These are phyloP conservation scores for Chlamydomonas urium DNA, from an alignment of 139 green algal species.

Conservation along the genomic window DNA sequence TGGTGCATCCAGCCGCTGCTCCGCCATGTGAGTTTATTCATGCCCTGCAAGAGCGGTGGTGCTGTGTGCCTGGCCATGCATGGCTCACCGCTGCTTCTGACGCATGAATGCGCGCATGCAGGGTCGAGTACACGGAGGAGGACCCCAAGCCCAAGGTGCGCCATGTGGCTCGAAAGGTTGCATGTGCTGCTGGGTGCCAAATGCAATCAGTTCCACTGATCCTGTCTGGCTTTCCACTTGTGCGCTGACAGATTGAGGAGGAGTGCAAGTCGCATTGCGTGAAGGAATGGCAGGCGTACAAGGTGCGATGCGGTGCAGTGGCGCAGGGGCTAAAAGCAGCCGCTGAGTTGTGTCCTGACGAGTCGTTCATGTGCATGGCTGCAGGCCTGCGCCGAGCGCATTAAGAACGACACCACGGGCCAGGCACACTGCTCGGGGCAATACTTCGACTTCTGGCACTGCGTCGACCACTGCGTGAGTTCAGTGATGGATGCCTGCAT, in stretches of 20 bases:
- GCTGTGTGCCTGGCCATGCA: too few species aligned
- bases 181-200: not conserved
- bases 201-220: not conserved
- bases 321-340: not conserved
- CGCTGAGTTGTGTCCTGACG: not conserved
- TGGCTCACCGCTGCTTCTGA: too few species aligned
- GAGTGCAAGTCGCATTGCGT: slow-evolving; percentile 59
- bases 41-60: too few species aligned
- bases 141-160: slow-evolving; percentile 55
- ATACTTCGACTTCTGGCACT: slow-evolving; percentile 78
- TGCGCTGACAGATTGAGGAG: slow-evolving; percentile 49
- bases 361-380: not conserved
- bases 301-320: slow-evolving; percentile 21
- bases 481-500: not conserved
- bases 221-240: not conserved
- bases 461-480: slow-evolving; percentile 69
- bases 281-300: slow-evolving; percentile 49
- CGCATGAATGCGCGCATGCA: slow-evolving; percentile 17
- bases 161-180: too few species aligned
- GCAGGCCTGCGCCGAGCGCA: slow-evolving; percentile 65
- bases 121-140: slow-evolving; percentile 56
- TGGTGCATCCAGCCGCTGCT: too few species aligned
- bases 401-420: slow-evolving; percentile 56
- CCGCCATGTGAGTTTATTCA: too few species aligned
- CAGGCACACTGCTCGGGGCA: slow-evolving; percentile 72